These are phyloP conservation scores for Peziza echinospora DNA, from an alignment of 495 filamentous ascomycete species.

Conservation along the genomic window DNA sequence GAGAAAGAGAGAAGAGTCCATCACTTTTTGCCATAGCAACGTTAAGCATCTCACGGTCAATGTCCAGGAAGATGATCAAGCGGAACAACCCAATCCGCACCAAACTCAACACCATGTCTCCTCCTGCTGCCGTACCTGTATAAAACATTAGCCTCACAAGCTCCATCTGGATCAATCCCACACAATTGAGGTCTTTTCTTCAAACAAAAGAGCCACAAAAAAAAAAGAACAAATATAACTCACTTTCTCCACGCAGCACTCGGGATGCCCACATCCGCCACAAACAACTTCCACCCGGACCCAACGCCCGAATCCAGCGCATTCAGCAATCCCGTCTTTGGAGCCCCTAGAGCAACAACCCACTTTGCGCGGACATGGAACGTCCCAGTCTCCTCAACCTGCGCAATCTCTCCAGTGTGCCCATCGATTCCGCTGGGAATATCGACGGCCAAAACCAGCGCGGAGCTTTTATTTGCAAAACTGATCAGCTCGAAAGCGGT, in stretches of 20 bases:
- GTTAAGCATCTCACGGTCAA: constrained; percentile 6
- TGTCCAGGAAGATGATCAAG: constrained; percentile 26
- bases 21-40: too few relatives aligned
- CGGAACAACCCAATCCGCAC: constrained; percentile 57
- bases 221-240: too few relatives aligned
- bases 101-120: constrained; percentile 65
- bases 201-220: too few relatives aligned
- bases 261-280: constrained; percentile 71
- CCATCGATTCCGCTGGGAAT: constrained; percentile 73
- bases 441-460: constrained; percentile 60
- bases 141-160: too few relatives aligned
- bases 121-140: constrained; percentile 60
- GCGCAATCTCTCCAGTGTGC: constrained; percentile 31
- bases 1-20: too few relatives aligned
- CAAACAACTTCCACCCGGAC: constrained; percentile 45
- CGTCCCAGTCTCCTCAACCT: constrained; percentile 41
- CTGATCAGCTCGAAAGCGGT: constrained; percentile 63
- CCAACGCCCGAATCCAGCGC: constrained; percentile 40
- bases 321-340: constrained; percentile 60
- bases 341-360: constrained; percentile 63
- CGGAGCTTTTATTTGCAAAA: constrained; percentile 67
- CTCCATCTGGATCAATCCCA: too few relatives aligned
- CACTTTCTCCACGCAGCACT: constrained; percentile 67
- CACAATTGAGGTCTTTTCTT: too few relatives aligned
- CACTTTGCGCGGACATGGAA: constrained; percentile 54